A percentile compares a stretch with the other conserved stretches of the same genome.
phyloP scores from a whole-genome alignment of 2,329 filamentous ascomycete species.

The Nemania bipapillata region DNA sequence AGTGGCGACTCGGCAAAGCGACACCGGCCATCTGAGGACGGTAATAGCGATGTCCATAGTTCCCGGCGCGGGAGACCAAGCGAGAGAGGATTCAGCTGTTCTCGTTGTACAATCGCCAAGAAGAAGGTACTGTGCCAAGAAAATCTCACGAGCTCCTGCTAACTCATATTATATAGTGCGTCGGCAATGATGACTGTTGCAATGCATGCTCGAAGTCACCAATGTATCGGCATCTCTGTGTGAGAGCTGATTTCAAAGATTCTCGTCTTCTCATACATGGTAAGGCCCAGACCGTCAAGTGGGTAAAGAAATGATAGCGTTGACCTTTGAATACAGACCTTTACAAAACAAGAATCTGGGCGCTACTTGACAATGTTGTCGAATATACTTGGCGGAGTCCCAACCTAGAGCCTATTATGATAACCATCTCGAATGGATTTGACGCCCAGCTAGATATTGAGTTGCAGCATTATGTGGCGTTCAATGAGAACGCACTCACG shows the following conservation, averaged over 20 bases:
- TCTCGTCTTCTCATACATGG: conserved; percentile 24
- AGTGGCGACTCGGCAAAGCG: neutral
- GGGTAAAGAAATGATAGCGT: neutral
- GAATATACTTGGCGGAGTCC: conserved; percentile 4
- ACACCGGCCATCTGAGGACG: neutral
- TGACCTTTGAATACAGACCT: conserved; percentile 12
- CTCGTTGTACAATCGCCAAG: conserved; percentile 29
- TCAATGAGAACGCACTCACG: conserved; percentile 22
- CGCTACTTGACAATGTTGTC: conserved; percentile 16
- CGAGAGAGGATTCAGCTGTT: conserved; percentile 29
- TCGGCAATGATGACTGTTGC: conserved; percentile 14
- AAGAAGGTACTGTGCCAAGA: conserved; percentile 18
- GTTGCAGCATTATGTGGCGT: conserved; percentile 15
- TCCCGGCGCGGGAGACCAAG: conserved; percentile 28
- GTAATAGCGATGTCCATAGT: neutral
- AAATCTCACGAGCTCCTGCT: neutral
- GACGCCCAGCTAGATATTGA: conserved; percentile 21
- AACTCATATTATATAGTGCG: conserved; percentile 13
- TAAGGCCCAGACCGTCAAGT: neutral
- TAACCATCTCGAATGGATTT: conserved; percentile 28
- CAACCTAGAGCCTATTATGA: neutral
- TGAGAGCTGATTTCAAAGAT: conserved; percentile 26
- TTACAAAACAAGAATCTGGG: conserved; percentile 24
- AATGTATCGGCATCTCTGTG: conserved; percentile 28
- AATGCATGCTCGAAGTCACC: conserved; percentile 20